A percentile compares a stretch with the other conserved stretches of the same genome.
phyloP scores from a whole-genome alignment of 1,139 yeast genomes.

The Hemisphaericaspora xylofermentans region DNA sequence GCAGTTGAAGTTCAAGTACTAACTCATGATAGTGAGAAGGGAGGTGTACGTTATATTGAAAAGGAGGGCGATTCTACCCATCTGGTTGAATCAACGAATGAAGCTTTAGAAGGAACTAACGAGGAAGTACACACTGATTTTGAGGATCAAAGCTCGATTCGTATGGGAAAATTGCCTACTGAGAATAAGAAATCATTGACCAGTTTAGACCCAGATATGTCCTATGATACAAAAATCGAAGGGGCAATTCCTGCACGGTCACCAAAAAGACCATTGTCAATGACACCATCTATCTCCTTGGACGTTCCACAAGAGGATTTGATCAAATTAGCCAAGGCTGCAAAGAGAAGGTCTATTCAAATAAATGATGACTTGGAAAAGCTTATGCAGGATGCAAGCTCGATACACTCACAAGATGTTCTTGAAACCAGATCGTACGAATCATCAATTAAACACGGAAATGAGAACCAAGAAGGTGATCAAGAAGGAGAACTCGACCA shows the following conservation, averaged over 20 bases:
- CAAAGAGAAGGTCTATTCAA: constrained; percentile 20
- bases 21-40: constrained; percentile 10
- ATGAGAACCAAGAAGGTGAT: constrained; percentile 2
- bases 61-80: constrained; percentile 2
- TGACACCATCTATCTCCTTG: constrained; percentile 9
- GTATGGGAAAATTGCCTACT: constrained; percentile 20
- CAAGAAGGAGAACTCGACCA: background rate
- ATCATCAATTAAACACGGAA: too few species aligned
- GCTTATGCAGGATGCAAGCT: constrained; percentile 40
- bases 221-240: constrained; percentile 39
- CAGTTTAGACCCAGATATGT: constrained; percentile 26
- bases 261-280: constrained; percentile 40
- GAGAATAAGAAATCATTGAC: constrained; percentile 4
- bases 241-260: constrained; percentile 45
- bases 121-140: constrained; percentile 1
- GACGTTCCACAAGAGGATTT: background rate
- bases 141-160: constrained; percentile 14
- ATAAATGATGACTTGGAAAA: constrained; percentile 42
- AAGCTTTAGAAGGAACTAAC: constrained; percentile 6
- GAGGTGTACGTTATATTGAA: background rate
- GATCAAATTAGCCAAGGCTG: constrained; percentile 15
- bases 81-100: background rate
- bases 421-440: constrained; percentile 1
- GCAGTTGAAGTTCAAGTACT: constrained; percentile 21
- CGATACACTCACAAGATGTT: constrained; percentile 13